Evolutionary conservation across 805 yeast genomes (phyloP), one percentile per base, ranked within the genome.

Genomic region (Wickerhamomyces rabaulensis): DNA sequence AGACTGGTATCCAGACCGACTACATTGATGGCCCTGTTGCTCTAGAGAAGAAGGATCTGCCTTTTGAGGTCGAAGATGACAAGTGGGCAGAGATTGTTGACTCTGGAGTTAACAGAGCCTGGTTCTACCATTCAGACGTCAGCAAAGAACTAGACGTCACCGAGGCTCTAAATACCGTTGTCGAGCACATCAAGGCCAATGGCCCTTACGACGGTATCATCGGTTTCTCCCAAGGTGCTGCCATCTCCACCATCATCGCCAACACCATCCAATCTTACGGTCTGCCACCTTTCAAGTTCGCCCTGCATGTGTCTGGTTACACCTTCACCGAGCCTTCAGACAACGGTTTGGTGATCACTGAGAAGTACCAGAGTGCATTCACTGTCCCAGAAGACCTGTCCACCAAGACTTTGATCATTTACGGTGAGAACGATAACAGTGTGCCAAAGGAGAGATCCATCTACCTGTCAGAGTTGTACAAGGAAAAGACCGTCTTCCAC

Each of bases 151-250:
- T 77, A 37, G 74, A 72, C 27, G 62, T 84, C 7, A 70, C 82
- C 3, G 71, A 71, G 16, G 78, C 83, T 9, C 63, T 85, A n/a
- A 66, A 62, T 16, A 58, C 68, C 41, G 78, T 73, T 39, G 70
- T 69, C 21, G 65, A 71, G 22, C 78, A 80, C 51, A 72, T 87
- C 40, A 69, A 74, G 23, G 72, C 74, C 43, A 79, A 87, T 40
- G 89, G 88, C 1, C 97, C 97, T 1, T 87, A 88, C 54, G 85
- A 84, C 20, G 99, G 98, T 6, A 68, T 92, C 19, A 67, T 94
- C 39, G 98, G 97, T 1, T 92, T 92, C 63, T 84, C 95, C 10
- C 98, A 94, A 64, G 99, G 99, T 51, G 95, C 97, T 7, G 95
- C 94, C 1, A 68, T 92, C 31, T 83, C 88, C 1, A 87, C 92